Conservation (phyloP, 805 yeast species). For the Monosporozyma yasuniensis region DNA sequence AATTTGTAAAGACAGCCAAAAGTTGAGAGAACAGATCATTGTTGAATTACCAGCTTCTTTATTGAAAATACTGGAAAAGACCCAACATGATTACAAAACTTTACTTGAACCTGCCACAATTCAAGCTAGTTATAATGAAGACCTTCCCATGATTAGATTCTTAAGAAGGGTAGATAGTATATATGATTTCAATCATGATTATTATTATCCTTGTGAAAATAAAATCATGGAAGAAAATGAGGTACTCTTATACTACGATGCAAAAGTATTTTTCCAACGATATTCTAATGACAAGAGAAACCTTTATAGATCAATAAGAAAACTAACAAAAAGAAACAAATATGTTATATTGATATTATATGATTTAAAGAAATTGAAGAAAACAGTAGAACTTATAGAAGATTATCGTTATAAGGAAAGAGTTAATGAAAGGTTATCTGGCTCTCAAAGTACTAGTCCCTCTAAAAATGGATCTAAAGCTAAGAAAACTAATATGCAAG, state of each 20-base stretch:
- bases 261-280: slow-evolving; percentile 35
- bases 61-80: slow-evolving; percentile 24
- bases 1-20: slow-evolving; percentile 38
- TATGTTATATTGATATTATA: slow-evolving; percentile 38
- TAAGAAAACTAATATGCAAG: slow-evolving; percentile 10
- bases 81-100: slow-evolving; percentile 14
- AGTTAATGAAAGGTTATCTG: slow-evolving; percentile 27
- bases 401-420: slow-evolving; percentile 37
- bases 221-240: slow-evolving; percentile 37
- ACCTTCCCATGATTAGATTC: slow-evolving; percentile 43
- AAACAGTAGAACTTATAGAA: slow-evolving; percentile 36
- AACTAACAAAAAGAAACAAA: slow-evolving; percentile 18
- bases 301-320: slow-evolving; percentile 18
- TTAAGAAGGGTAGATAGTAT: slow-evolving; percentile 39
- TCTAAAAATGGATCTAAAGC: background rate
- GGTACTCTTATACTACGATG: slow-evolving; percentile 38
- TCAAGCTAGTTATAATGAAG: slow-evolving; percentile 16
- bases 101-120: slow-evolving; percentile 20
- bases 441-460: background rate
- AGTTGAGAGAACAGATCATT: slow-evolving; percentile 42
- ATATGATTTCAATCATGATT: slow-evolving; percentile 41
- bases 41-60: slow-evolving; percentile 34
- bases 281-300: slow-evolving; percentile 24
- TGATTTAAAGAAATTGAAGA: slow-evolving; percentile 40
- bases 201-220: slow-evolving; percentile 45